phyloP scores from a whole-genome alignment of 1,139 yeast species.

The Candida labiduridarum region DNA sequence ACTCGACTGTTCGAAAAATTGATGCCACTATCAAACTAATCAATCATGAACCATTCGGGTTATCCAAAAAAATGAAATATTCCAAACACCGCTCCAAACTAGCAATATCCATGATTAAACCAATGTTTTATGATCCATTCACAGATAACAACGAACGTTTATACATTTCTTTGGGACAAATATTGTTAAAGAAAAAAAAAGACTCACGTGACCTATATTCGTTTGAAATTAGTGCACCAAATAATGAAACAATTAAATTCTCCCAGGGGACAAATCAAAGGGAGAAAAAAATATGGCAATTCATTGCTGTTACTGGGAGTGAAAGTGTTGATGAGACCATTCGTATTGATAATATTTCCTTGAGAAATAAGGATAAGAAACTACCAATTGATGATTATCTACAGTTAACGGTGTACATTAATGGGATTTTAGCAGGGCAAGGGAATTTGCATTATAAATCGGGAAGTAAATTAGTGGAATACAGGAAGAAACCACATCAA shows the following conservation, averaged over 20 bases:
- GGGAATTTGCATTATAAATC: conserved; percentile 47
- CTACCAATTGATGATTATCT: conserved; percentile 55
- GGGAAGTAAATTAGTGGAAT: conserved; percentile 45
- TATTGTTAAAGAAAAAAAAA: conserved; percentile 34
- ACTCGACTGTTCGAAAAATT: conserved; percentile 77
- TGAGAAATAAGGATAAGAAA: conserved; percentile 33
- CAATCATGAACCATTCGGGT: conserved; percentile 46
- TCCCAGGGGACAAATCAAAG: conserved; percentile 71
- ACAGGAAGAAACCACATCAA: conserved; percentile 36
- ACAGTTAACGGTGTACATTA: conserved; percentile 58
- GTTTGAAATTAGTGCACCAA: conserved; percentile 49
- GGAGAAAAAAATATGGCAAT: conserved; percentile 62
- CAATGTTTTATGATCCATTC: conserved; percentile 64
- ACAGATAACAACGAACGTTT: conserved; percentile 63
- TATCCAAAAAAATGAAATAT: conserved; percentile 31
- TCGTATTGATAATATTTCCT: conserved; percentile 57
- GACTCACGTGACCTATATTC: conserved; percentile 45
- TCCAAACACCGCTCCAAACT: conserved; percentile 42
- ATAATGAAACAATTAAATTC: conserved; percentile 53
- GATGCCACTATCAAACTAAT: conserved; percentile 75
- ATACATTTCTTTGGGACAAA: conserved; percentile 58
- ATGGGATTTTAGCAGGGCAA: conserved; percentile 65
- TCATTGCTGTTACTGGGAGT: conserved; percentile 73
- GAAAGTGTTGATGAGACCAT: conserved; percentile 75
- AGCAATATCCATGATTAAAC: conserved; percentile 62